Evolutionary conservation across 108 stramenopile species (phyloP).

Genomic region (Nannochloropsis oceanica): DNA sequence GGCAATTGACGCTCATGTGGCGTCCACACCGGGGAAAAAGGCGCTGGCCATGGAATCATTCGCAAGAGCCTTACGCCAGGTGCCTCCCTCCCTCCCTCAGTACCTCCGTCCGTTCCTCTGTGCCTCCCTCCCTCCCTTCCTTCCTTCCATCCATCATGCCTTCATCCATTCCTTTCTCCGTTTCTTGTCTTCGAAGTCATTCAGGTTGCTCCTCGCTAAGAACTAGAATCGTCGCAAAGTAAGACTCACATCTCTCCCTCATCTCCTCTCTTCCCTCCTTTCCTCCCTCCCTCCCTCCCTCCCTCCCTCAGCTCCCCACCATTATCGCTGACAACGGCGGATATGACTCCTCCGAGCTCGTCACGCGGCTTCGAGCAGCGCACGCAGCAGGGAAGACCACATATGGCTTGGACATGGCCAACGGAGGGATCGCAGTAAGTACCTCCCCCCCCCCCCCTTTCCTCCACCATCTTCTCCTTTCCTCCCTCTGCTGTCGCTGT

Average conservation of each 20-base stretch:
- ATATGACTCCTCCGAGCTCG: conserved; percentile 88
- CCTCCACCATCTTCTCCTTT: too few relatives aligned
- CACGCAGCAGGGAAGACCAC: background rate
- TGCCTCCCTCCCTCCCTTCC: background rate
- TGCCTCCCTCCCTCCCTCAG: background rate
- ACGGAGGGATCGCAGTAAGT: too few relatives aligned
- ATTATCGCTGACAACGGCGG: conserved; percentile 99
- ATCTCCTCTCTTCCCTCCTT: too few relatives aligned
- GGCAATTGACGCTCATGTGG: conserved; percentile 53
- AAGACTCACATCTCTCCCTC: too few relatives aligned
- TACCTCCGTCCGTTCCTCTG: background rate
- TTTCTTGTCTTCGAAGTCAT: background rate
- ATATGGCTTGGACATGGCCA: too few relatives aligned
- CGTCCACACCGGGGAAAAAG: conserved; percentile 84
- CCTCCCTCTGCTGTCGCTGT: too few relatives aligned
- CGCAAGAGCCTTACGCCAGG: conserved; percentile 77
- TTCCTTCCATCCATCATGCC: background rate
- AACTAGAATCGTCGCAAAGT: too few relatives aligned
- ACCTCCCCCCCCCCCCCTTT: too few relatives aligned
- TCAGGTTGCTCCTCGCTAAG: too few relatives aligned
- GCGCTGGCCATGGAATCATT: conserved; percentile 96
- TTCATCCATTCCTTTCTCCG: background rate
- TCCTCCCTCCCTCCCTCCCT: background rate
- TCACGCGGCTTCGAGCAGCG: conserved; percentile 15
- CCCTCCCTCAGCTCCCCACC: conserved; percentile 75